Evolutionary conservation across 768 basidiomycete genomes (phyloP), one percentile per base, ranked within the genome.

Genomic region (Hydnum rufescens): DNA sequence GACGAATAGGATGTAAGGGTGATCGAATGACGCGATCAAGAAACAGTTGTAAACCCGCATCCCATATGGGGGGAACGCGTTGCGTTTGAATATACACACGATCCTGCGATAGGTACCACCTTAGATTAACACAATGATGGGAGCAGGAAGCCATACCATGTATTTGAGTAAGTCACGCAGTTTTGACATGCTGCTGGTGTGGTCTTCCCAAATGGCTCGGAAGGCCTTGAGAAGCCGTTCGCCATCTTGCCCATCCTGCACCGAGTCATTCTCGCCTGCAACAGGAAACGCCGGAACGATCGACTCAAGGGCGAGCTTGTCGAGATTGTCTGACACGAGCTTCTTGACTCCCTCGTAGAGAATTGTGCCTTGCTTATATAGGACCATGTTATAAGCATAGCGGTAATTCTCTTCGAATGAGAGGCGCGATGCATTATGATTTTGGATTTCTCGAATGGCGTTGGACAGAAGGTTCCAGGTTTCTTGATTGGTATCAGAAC

Each of bases 321-420:
- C 78, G 32, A 99, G 74, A 61, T 99, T 86, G 59, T 85, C 79
- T 6, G 74, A 68, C 42, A 99, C 76, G 30, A 97, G 76, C 44
- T 72, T 66, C 53, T 71, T 78, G 42, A 93, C 77, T 3, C 90
- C 92, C 32, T 79, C 77, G 66, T 97, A 97, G 23, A 99, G 70
- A 66, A 74, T 76, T 53, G 81, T 79, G 2, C 88, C 89, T 51
- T 81, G 74, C 63, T 84, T 86, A 61, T 80, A 74, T 3, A 95
- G 74, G 3, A 95, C 90, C 75, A 97, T 78, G 62, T 90, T 89
- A 67, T 95, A 95, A 19, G 82, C 88, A 63, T 83, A 89, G 42
- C 93, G 75, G 64, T 95, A 88, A 58, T 88, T 86, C 67, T 92
- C 90, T 64, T 97, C 87, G 58, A 82, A 92, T 22, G 82, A 84